Evolutionary conservation across 2,329 filamentous ascomycete species (phyloP).

Genomic region (Bertia moriformis): DNA sequence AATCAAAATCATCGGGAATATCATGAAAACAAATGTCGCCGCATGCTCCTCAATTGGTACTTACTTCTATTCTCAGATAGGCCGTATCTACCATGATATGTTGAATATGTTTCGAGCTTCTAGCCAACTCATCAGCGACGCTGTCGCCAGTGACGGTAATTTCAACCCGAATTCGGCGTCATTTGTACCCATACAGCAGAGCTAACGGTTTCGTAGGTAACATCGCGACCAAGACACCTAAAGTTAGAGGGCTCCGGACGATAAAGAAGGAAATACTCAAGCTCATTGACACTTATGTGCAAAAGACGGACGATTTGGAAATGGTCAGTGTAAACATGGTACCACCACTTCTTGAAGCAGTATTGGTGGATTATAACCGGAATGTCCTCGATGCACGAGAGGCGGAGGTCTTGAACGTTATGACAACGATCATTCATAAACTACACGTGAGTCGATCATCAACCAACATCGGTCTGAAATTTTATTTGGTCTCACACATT

Average conservation of each 20-base stretch:
- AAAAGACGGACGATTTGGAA: constrained; percentile 91
- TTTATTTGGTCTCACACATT: constrained; percentile 13
- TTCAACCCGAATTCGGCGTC: constrained; percentile 3
- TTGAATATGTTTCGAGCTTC: constrained; percentile 96
- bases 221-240: constrained; percentile 92
- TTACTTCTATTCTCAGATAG: constrained; percentile 97
- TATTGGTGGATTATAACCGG: constrained; percentile 89
- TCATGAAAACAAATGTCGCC: constrained; percentile 99
- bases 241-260: constrained; percentile 82
- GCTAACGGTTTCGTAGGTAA: background rate
- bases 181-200: background rate
- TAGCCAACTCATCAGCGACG: constrained; percentile 89
- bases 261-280: constrained; percentile 99
- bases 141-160: constrained; percentile 70
- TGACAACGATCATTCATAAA: constrained; percentile 94
- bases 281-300: constrained; percentile 92
- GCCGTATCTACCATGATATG: constrained; percentile 96
- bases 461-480: constrained; percentile 23
- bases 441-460: constrained; percentile 87
- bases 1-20: constrained; percentile 97
- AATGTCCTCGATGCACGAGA: constrained; percentile 93
- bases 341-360: constrained; percentile 83
- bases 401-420: constrained; percentile 89
- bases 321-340: constrained; percentile 90
- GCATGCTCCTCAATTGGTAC: constrained; percentile 90